Evolutionary conservation across 169 alveolate genomes (phyloP), one percentile per base, ranked within the genome.

Genomic region (Cryptosporidium parvum): DNA sequence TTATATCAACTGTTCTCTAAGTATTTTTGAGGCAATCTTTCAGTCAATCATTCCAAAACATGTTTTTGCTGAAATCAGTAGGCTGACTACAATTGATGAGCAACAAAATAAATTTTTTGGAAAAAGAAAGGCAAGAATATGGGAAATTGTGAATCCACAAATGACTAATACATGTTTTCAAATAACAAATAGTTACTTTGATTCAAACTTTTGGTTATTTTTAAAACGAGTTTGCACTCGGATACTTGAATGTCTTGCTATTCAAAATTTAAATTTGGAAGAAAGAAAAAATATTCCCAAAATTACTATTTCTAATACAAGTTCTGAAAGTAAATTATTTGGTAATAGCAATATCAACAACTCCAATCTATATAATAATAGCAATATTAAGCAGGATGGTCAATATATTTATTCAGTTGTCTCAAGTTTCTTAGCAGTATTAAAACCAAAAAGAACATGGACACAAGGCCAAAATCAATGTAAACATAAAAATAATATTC

Each of bases 401-500:
- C 89, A 80, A 42, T 80, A 80, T 45, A 80, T 80, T 2, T 62
- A 65, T 26, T 80, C 89, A 3, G 89, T 80, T 5, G 89, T 80
- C 3, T 61, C 75, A 21, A 80, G 89, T 33, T 80, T 80, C 62
- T 42, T 80, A 26, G 67, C 89, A 4, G 69, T 80, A 42, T n/a
- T 80, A 14, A 35, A 51, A 31, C 67, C 89, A 29, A 80, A 80
- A 65, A 59, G 42, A n/a, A 61, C 68, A 3, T 80, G 89, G 89
- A 39, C 26, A n/a, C 72, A 65, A 65, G 26, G 72, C 44, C 72
- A 65, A 14, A 37, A 35, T n/a, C 72, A 6, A 16, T 33, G 18
- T 14, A 65, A 65, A 29, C 1, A 65, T 9, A 65, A 14, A 65
- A n/a, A 12, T 44, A 35, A n/a, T 65, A 33, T 48, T 18, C 48